These are phyloP conservation scores for Mortierella sp. DNA, from an alignment of 371 early-diverging fungal genomes.

Conservation along the genomic window DNA sequence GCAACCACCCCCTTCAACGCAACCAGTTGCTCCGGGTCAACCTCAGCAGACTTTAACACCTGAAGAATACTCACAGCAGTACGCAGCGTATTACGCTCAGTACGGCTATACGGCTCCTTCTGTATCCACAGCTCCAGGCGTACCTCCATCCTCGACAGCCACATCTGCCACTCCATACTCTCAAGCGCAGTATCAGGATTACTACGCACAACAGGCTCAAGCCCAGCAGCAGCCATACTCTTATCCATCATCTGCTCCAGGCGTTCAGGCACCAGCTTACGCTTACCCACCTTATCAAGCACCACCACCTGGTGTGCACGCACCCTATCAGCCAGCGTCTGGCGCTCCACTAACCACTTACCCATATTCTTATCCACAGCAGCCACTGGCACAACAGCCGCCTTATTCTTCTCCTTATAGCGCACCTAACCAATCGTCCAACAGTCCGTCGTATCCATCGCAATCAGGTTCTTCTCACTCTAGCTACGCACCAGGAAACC, in stretches of 20 bases:
- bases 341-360: slow-evolving; percentile 42
- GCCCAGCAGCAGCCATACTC: slow-evolving; percentile 23
- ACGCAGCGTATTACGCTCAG: slow-evolving; percentile 50
- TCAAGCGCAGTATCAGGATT: slow-evolving; percentile 28
- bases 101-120: slow-evolving; percentile 30
- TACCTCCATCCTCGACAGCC: too few relatives aligned
- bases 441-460: slow-evolving; percentile 2
- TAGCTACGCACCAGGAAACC: slow-evolving; percentile 8
- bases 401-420: slow-evolving; percentile 40
- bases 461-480: slow-evolving; percentile 20
- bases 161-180: slow-evolving; percentile 10
- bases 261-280: slow-evolving; percentile 22
- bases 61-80: slow-evolving; percentile 48
- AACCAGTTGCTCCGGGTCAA: slow-evolving; percentile 3
- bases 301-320: slow-evolving; percentile 12
- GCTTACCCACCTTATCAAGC: slow-evolving; percentile 23
- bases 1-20: slow-evolving; percentile 4
- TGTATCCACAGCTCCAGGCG: slow-evolving; percentile 4
- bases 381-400: slow-evolving; percentile 7
- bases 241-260: slow-evolving; percentile 17
- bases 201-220: slow-evolving; percentile 27
- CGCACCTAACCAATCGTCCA: slow-evolving; percentile 13
- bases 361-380: slow-evolving; percentile 33
- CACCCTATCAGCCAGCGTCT: slow-evolving; percentile 12
- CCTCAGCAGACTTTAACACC: slow-evolving; percentile 16